These are phyloP conservation scores for Paecilomyces variotii DNA, from an alignment of 2,329 filamentous ascomycete genomes.

Conservation along the genomic window DNA sequence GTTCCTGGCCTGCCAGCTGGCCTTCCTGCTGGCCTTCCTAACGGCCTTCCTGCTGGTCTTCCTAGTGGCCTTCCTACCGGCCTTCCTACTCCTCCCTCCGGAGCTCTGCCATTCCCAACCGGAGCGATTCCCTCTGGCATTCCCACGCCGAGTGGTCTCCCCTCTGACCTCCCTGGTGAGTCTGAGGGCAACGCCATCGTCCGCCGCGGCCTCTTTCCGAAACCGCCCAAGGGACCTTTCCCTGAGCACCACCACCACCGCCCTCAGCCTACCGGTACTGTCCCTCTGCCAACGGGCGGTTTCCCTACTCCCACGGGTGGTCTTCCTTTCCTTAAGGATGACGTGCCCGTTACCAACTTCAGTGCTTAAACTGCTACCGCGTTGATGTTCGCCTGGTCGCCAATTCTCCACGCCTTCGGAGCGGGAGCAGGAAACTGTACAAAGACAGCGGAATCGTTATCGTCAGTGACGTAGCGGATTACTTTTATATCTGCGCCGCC, in stretches of 20 bases:
- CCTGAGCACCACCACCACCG: not conserved
- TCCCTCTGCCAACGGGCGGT: not conserved
- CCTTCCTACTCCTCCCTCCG: not conserved
- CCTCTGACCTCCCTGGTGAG: not conserved
- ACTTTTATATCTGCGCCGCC: not conserved
- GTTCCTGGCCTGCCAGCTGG: too few species aligned
- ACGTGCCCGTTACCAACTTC: not conserved
- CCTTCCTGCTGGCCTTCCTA: too few species aligned
- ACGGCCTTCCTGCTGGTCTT: not conserved
- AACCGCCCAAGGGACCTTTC: not conserved
- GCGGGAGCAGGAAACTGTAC: not conserved
- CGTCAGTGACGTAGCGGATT: not conserved
- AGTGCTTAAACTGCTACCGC: not conserved
- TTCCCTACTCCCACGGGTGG: not conserved
- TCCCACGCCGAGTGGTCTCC: not conserved
- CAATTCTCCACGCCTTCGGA: not conserved
- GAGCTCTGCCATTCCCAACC: not conserved
- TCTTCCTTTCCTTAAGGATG: not conserved
- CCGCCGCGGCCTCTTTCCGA: not conserved
- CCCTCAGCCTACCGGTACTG: not conserved
- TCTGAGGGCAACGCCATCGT: not conserved
- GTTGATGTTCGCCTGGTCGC: not conserved
- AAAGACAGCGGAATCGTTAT: not conserved
- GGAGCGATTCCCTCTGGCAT: not conserved
- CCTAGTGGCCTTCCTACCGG: not conserved